Evolutionary conservation across 768 basidiomycete species (phyloP), one percentile per base, ranked within the genome.

Genomic region (Pulveroboletus sp.): DNA sequence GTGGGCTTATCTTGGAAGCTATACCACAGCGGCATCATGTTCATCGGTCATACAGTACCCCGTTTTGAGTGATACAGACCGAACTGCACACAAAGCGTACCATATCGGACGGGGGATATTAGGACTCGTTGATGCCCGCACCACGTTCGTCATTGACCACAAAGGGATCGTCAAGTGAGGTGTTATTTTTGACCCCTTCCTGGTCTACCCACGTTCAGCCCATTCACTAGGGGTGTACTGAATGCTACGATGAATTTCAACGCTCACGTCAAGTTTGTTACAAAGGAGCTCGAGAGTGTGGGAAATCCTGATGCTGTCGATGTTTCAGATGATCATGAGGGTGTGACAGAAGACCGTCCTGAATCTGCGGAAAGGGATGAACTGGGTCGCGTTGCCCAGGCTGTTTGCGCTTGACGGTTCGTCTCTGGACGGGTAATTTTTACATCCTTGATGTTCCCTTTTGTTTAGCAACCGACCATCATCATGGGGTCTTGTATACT

Each of bases 121-220:
- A 27, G 90, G 91, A 15, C 54, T 92, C 11, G 70, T 70, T 0
- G 75, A 79, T 37, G 78, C 80, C 5, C 78, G 91, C 11, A 78
- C 81, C 31, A 93, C 90, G 3, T 84, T 90, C 61, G 73, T 92
- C 57, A 81, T 93, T 52, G 88, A 90, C 62, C 73, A 69, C 43
- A 74, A 83, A 44, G 89, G 91, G 8, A 69, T 81, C 39, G 71
- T 93, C 27, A 75, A 77, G 82, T 87, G 64, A 31, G 53, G 74
- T 27, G 5, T 35, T 36, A 8, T 15, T 17, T 46, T 43, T 11
- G 38, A 43, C 37, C 46, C n/a, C 9, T 13, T 46, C 32, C 15
- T 32, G 33, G 35, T 35, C 43, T 42, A 10, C 39, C 53, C 43
- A 58, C 46, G 15, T 37, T 39, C n/a, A 24, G 28, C 14, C 13